Evolutionary conservation across 305 asterid genomes (phyloP).

Genomic region (Fraxinus nigra): DNA sequence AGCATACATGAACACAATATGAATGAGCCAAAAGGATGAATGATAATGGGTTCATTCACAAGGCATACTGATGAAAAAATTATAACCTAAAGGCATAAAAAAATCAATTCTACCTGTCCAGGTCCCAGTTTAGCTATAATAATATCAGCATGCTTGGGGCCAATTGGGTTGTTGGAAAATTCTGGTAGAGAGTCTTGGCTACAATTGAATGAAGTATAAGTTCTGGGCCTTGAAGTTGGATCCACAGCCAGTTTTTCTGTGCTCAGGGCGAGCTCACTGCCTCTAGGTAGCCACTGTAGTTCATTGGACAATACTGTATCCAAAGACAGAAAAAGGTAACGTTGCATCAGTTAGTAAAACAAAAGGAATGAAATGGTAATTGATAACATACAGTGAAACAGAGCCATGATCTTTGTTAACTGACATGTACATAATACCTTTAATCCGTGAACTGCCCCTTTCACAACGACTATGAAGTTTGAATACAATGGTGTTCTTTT

Average conservation of each 20-base stretch:
- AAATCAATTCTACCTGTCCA: constrained; percentile 61
- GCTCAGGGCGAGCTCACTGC: constrained; percentile 60
- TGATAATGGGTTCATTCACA: neutral
- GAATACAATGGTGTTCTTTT: constrained; percentile 85
- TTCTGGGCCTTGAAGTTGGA: constrained; percentile 46
- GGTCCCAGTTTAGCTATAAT: constrained; percentile 74
- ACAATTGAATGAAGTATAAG: constrained; percentile 74
- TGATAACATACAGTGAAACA: neutral
- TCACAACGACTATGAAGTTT: constrained; percentile 69
- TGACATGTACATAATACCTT: constrained; percentile 41
- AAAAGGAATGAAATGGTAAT: neutral
- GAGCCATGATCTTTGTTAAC: neutral
- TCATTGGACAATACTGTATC: constrained; percentile 60
- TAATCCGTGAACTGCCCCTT: constrained; percentile 44
- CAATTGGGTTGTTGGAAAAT: constrained; percentile 49
- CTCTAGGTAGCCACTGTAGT: constrained; percentile 77
- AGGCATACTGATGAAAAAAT: neutral
- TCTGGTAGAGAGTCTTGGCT: constrained; percentile 68
- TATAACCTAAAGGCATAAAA: neutral
- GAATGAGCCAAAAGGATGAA: neutral
- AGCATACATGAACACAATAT: neutral
- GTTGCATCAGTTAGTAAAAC: constrained; percentile 9
- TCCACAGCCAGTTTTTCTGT: constrained; percentile 37
- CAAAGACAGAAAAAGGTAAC: neutral
- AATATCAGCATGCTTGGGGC: constrained; percentile 56